A percentile compares a stretch with the other conserved stretches of the same genome.
Conservation (phyloP, 768 basidiomycete species). For the Clitopilus hobsonii region DNA sequence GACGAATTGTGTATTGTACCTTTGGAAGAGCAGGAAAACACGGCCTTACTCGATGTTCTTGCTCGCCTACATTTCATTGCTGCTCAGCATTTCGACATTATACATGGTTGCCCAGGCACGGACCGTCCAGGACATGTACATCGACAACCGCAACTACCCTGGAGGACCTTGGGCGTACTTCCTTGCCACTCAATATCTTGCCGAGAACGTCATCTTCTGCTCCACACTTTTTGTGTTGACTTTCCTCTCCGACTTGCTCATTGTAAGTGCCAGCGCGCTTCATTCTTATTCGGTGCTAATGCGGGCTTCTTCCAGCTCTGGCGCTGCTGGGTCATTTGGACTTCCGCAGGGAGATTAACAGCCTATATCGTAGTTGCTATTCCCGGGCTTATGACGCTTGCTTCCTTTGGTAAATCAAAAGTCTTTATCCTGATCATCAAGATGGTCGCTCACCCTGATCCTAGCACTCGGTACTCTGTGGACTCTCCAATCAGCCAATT, state of each 20-base stretch:
- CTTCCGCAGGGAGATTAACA: constrained; percentile 16
- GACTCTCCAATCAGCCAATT: constrained; percentile 27
- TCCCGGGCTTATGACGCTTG: constrained; percentile 24
- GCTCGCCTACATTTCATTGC: constrained; percentile 31
- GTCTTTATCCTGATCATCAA: neutral
- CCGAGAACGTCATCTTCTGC: constrained; percentile 39
- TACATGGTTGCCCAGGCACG: constrained; percentile 34
- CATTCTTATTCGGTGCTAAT: neutral
- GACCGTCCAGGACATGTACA: constrained; percentile 35
- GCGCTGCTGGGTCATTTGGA: constrained; percentile 38
- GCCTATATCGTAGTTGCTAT: constrained; percentile 22
- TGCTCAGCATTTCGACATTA: constrained; percentile 32
- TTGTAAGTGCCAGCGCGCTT: constrained; percentile 18
- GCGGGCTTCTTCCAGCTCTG: constrained; percentile 22
- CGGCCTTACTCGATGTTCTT: constrained; percentile 25
- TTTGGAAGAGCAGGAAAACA: constrained; percentile 29
- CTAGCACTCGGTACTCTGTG: constrained; percentile 28
- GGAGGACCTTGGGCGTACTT: constrained; percentile 42
- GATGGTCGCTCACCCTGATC: neutral
- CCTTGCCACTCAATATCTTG: constrained; percentile 32
- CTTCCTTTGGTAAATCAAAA: constrained; percentile 16
- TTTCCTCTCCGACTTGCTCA: constrained; percentile 31
- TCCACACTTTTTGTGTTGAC: constrained; percentile 38
- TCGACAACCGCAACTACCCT: constrained; percentile 36
- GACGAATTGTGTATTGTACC: constrained; percentile 27